Evolutionary conservation across 805 yeast species (phyloP).

Genomic region (Kazachstania psychrophila): DNA sequence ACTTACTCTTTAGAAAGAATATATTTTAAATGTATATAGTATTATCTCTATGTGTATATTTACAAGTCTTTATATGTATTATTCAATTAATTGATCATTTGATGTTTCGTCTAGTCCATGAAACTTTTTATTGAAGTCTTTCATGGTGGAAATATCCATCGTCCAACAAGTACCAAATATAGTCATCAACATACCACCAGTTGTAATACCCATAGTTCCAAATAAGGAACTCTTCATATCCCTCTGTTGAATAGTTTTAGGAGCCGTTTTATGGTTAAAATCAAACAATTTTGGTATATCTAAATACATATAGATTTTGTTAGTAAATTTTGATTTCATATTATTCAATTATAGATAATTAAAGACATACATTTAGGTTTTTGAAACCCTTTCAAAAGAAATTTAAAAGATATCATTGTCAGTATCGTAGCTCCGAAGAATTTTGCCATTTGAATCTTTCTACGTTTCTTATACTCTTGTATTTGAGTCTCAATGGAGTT

Average conservation of each 20-base stretch:
- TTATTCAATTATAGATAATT: neutral
- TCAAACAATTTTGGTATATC: slow-evolving; percentile 68
- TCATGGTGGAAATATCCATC: slow-evolving; percentile 56
- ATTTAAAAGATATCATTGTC: slow-evolving; percentile 61
- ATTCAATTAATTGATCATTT: too few species aligned
- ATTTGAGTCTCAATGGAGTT: neutral
- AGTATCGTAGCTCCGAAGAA: slow-evolving; percentile 67
- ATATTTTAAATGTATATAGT: too few species aligned
- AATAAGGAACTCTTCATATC: slow-evolving; percentile 28
- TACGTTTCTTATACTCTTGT: slow-evolving; percentile 45
- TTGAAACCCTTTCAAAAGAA: slow-evolving; percentile 66
- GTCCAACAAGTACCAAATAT: slow-evolving; percentile 74
- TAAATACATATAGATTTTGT: slow-evolving; percentile 8
- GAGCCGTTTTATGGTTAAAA: slow-evolving; percentile 54
- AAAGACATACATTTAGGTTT: slow-evolving; percentile 47
- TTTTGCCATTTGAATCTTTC: slow-evolving; percentile 62
- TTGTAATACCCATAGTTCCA: slow-evolving; percentile 66
- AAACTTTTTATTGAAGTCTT: slow-evolving; percentile 41
- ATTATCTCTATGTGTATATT: too few species aligned
- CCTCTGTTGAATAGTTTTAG: slow-evolving; percentile 31
- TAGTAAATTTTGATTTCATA: neutral
- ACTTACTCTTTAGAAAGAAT: too few species aligned
- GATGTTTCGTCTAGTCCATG: too few species aligned
- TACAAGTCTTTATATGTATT: too few species aligned
- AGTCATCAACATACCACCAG: slow-evolving; percentile 61